phyloP scores from a whole-genome alignment of 352 stramenopile species.

The Globisporangium nagaii region DNA sequence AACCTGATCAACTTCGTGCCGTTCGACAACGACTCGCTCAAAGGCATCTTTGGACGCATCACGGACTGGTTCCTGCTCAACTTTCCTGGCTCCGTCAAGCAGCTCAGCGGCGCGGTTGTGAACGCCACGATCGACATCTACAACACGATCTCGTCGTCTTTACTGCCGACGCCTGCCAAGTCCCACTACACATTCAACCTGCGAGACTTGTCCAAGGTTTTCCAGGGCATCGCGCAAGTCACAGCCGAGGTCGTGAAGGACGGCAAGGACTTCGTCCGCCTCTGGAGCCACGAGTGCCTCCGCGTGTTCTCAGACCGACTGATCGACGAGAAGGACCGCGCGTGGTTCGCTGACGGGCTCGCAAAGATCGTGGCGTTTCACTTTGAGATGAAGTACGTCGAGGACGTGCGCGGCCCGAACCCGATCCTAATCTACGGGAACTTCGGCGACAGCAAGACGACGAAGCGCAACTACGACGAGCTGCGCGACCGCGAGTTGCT shows the following conservation, averaged over 20 bases:
- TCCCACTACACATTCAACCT: slow-evolving; percentile 95
- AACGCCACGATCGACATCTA: slow-evolving; percentile 90
- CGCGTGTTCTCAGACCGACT: slow-evolving; percentile 90
- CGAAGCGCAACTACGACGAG: slow-evolving; percentile 83
- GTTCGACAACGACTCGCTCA: slow-evolving; percentile 86
- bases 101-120: slow-evolving; percentile 63
- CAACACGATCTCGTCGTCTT: slow-evolving; percentile 82
- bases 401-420: slow-evolving; percentile 53
- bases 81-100: slow-evolving; percentile 81
- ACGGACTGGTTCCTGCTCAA: slow-evolving; percentile 87
- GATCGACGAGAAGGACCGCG: slow-evolving; percentile 85
- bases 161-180: slow-evolving; percentile 92
- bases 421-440: slow-evolving; percentile 85
- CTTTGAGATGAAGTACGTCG: slow-evolving; percentile 76
- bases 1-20: slow-evolving; percentile 92
- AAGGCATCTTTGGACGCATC: slow-evolving; percentile 86
- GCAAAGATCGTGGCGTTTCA: slow-evolving; percentile 61
- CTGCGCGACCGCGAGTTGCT: slow-evolving; percentile 79
- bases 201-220: slow-evolving; percentile 91
- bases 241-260: slow-evolving; percentile 77
- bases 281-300: slow-evolving; percentile 91
- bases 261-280: slow-evolving; percentile 76
- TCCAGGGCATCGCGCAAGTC: slow-evolving; percentile 87
- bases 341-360: slow-evolving; percentile 82
- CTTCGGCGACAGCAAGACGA: slow-evolving; percentile 77